phyloP scores from a whole-genome alignment of 2,329 filamentous ascomycete genomes.

The Albophoma yamanashiensis region DNA sequence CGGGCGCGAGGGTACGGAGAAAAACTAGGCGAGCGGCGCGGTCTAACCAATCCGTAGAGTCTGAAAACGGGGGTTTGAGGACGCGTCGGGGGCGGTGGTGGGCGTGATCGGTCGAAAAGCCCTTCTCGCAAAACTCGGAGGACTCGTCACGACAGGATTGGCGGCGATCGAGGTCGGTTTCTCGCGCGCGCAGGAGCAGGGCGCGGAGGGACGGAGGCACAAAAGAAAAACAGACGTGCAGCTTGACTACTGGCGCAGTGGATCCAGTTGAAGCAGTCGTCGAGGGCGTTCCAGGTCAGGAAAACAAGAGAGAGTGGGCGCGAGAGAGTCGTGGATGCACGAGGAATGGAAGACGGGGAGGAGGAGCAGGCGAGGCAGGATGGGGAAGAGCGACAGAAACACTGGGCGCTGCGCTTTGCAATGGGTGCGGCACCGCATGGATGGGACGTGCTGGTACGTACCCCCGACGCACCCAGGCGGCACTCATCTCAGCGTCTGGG shows the following conservation, averaged over 20 bases:
- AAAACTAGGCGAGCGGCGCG: constrained; percentile 2
- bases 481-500: constrained; percentile 1
- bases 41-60: constrained; percentile 3
- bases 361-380: constrained; percentile 13
- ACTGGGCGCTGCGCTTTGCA: constrained; percentile 13
- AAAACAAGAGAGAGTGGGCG: constrained; percentile 7
- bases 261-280: constrained; percentile 4
- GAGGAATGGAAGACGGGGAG: constrained; percentile 21
- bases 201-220: constrained; percentile 3
- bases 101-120: constrained; percentile 13
- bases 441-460: constrained; percentile 9
- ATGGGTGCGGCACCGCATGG: constrained; percentile 1
- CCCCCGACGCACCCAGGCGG: constrained; percentile 2
- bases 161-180: constrained; percentile 12
- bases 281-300: constrained; percentile 9
- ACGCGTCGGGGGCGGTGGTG: constrained; percentile 12
- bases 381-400: constrained; percentile 25
- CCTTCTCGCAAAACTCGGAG: constrained; percentile 20
- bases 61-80: constrained; percentile 6
- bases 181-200: constrained; percentile 13
- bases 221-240: constrained; percentile 8
- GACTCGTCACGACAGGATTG: constrained; percentile 12
- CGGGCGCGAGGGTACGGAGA: neutral
- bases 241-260: neutral
- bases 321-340: constrained; percentile 20